Evolutionary conservation across 371 early-diverging fungal species (phyloP).

Genomic region (Entomophthora muscae): DNA sequence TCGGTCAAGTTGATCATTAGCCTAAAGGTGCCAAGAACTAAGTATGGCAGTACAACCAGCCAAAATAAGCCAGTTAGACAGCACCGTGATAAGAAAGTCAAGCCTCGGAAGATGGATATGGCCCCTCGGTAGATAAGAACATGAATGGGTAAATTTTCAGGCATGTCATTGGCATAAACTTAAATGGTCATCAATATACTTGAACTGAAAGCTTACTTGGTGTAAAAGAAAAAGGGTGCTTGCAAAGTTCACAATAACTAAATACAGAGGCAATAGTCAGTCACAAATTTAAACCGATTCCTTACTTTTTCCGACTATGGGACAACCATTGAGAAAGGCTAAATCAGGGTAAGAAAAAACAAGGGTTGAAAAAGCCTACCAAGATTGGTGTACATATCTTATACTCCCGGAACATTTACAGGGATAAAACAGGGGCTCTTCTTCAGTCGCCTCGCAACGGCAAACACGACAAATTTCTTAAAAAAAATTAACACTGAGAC

Average conservation of each 20-base stretch:
- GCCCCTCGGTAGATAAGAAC: too few relatives aligned
- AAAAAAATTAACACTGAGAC: too few relatives aligned
- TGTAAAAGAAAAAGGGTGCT: constrained; percentile 63
- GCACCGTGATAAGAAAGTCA: too few relatives aligned
- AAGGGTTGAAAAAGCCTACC: constrained; percentile 23
- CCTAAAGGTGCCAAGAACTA: too few relatives aligned
- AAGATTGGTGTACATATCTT: constrained; percentile 74
- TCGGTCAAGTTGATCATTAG: too few relatives aligned
- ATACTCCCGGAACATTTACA: constrained; percentile 92
- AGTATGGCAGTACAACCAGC: too few relatives aligned
- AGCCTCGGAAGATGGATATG: too few relatives aligned
- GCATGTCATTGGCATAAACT: constrained; percentile 61
- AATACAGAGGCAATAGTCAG: background rate
- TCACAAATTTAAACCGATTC: background rate
- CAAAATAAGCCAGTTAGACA: too few relatives aligned
- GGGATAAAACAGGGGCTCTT: constrained; percentile 75
- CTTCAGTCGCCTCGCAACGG: constrained; percentile 51
- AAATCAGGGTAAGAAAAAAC: background rate
- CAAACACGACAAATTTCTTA: constrained; percentile 84
- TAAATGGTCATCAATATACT: background rate
- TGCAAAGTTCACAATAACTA: constrained; percentile 81
- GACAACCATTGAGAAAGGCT: constrained; percentile 75
- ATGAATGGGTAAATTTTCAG: constrained; percentile 37
- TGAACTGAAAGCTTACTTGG: constrained; percentile 34
- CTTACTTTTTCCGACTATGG: constrained; percentile 60